Evolutionary conservation across 768 basidiomycete species (phyloP), one percentile per base, ranked within the genome.

Genomic region (Mycena capillaripes): DNA sequence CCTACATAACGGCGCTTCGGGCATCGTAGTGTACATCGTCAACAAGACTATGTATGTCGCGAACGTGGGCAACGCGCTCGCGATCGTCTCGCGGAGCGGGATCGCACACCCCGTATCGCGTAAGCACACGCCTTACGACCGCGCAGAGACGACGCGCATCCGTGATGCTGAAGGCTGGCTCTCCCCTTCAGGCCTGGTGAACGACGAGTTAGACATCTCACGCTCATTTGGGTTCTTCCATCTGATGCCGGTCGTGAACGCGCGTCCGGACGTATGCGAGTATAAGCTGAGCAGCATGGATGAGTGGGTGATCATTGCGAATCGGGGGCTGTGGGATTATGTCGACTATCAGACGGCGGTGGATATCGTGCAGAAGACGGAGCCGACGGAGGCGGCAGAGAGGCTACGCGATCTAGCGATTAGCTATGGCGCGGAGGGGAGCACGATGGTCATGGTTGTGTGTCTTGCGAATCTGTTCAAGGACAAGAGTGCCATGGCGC

Each of bases 381-480:
- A 89, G 74, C 87, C 87, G 4, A 89, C 87, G 87, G 92, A 96
- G 78, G 98, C 98, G 5, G 96, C 98, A 0, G 97, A 98, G 84
- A 99, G 98, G 84, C 83, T 99, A 44, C 90, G 98, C 58, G 98
- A 99, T 80, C 94, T 98, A 72, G 96, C 98, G 7, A 95, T 99
- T 78, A 96, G 95, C 76, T 98, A 99, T 81, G 98, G 98, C 2
- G 95, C 97, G 17, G 92, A 94, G 67, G 95, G 95, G 19, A 95
- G 92, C 72, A 94, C 93, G 53, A 98, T 99, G 97, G 97, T 99
- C 82, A 99, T 99, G 97, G 96, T 98, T 30, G 90, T 99, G 75
- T 90, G 89, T 56, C 86, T 98, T 25, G 90, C 89, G 12, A 96
- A 95, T 78, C 84, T 97, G 29, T 95, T 97, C 84, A 83, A 83